Conservation (phyloP, 306 rosid genomes). For the Sicyos baderoa region DNA sequence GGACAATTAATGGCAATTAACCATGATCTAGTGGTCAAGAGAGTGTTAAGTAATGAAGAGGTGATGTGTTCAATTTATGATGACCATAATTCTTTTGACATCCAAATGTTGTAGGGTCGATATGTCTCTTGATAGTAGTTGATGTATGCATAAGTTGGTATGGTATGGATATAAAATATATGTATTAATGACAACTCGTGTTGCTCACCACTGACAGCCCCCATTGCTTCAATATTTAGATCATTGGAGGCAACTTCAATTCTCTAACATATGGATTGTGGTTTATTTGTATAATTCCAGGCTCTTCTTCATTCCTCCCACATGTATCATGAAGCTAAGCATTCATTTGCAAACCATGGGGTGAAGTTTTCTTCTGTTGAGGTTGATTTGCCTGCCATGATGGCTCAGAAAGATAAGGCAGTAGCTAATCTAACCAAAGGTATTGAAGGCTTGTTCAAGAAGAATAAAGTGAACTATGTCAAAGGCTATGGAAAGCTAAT, state of each 20-base stretch:
- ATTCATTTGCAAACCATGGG: conserved; percentile 73
- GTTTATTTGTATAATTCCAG: conserved; percentile 34
- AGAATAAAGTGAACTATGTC: conserved; percentile 90
- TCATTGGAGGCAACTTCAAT: background rate
- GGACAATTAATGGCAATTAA: too few species aligned
- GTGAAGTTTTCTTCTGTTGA: conserved; percentile 73
- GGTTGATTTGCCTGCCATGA: conserved; percentile 89
- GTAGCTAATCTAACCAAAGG: conserved; percentile 78
- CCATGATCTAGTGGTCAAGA: too few species aligned
- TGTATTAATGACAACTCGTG: background rate
- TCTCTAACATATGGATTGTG: background rate
- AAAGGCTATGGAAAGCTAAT: conserved; percentile 82
- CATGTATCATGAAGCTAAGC: conserved; percentile 93
- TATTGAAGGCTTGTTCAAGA: conserved; percentile 92
- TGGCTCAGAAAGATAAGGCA: conserved; percentile 86
- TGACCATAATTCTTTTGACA: too few species aligned
- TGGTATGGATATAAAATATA: too few species aligned
- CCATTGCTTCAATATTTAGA: background rate
- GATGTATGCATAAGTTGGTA: too few species aligned
- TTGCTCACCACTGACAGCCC: background rate
- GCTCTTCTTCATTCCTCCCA: conserved; percentile 96
- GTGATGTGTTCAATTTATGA: too few species aligned
- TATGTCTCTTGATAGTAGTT: too few species aligned
- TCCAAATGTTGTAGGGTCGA: too few species aligned
- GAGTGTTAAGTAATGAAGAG: too few species aligned